Conservation (phyloP, 495 filamentous ascomycete genomes). For the Apiosordaria backusii region DNA sequence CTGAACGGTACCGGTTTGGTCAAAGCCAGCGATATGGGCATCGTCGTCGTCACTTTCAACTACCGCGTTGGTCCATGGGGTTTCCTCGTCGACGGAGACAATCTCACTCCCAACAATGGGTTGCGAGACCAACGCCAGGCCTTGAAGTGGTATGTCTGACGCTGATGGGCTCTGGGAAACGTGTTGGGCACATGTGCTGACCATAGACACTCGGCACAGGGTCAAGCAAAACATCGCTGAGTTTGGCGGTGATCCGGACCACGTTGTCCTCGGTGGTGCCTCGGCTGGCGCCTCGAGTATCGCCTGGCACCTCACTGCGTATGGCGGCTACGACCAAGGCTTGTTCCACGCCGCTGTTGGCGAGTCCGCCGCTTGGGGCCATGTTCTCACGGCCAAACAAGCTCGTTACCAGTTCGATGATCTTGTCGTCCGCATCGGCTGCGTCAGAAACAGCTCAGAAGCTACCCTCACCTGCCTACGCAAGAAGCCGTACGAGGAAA, state of each 20-base stretch:
- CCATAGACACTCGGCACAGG: slow-evolving; percentile 20
- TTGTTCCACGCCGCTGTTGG: slow-evolving; percentile 63
- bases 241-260: slow-evolving; percentile 68
- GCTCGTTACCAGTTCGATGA: slow-evolving; percentile 64
- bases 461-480: slow-evolving; percentile 58
- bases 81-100: slow-evolving; percentile 59
- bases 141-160: slow-evolving; percentile 47
- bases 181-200: not conserved
- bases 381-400: slow-evolving; percentile 55
- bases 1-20: slow-evolving; percentile 61
- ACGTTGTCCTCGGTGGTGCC: slow-evolving; percentile 63
- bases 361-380: slow-evolving; percentile 63
- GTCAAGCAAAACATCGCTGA: slow-evolving; percentile 58
- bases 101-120: slow-evolving; percentile 60
- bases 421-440: slow-evolving; percentile 56
- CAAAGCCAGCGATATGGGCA: slow-evolving; percentile 49
- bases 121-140: slow-evolving; percentile 65
- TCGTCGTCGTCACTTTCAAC: slow-evolving; percentile 71
- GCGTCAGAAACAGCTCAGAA: slow-evolving; percentile 28
- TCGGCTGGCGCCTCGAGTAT: slow-evolving; percentile 65
- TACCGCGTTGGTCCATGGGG: slow-evolving; percentile 67
- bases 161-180: not conserved
- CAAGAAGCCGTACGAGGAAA: slow-evolving; percentile 40
- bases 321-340: slow-evolving; percentile 30
- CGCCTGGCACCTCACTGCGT: slow-evolving; percentile 59